Evolutionary conservation across 768 basidiomycete genomes (phyloP).

Genomic region (Boletus subcaerulescens): DNA sequence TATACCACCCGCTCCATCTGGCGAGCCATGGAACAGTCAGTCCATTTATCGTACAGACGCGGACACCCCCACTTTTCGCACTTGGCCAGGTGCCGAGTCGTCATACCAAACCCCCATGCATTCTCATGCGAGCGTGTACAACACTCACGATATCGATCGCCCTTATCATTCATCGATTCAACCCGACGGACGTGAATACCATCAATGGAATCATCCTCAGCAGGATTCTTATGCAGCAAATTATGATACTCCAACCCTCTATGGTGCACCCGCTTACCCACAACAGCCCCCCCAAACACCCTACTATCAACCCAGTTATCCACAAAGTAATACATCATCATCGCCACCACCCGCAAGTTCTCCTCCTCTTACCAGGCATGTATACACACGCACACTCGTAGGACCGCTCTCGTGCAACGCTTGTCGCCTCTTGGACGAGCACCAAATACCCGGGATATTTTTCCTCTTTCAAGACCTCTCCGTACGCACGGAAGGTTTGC

Average conservation of each 20-base stretch:
- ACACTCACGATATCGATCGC: conserved; percentile 35
- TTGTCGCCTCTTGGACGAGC: conserved; percentile 78
- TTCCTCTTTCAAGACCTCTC: conserved; percentile 95
- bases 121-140: conserved; percentile 24
- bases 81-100: conserved; percentile 44
- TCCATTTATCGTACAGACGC: conserved; percentile 27
- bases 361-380: conserved; percentile 56
- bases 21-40: conserved; percentile 25
- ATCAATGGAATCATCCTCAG: conserved; percentile 29
- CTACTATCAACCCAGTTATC: conserved; percentile 27
- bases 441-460: conserved; percentile 84
- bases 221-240: conserved; percentile 25
- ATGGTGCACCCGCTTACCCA: conserved; percentile 25
- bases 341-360: conserved; percentile 31
- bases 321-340: conserved; percentile 23
- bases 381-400: conserved; percentile 85
- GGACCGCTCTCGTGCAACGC: conserved; percentile 88
- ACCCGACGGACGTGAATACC: conserved; percentile 38
- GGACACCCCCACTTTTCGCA: conserved; percentile 43
- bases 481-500: conserved; percentile 84
- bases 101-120: conserved; percentile 35
- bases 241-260: conserved; percentile 24
- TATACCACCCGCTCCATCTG: conserved; percentile 14
- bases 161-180: conserved; percentile 32
- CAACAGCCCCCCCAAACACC: conserved; percentile 31